Base-by-base conservation (phyloP, 331 rosid species). In the Quercus tomentella region DNA sequence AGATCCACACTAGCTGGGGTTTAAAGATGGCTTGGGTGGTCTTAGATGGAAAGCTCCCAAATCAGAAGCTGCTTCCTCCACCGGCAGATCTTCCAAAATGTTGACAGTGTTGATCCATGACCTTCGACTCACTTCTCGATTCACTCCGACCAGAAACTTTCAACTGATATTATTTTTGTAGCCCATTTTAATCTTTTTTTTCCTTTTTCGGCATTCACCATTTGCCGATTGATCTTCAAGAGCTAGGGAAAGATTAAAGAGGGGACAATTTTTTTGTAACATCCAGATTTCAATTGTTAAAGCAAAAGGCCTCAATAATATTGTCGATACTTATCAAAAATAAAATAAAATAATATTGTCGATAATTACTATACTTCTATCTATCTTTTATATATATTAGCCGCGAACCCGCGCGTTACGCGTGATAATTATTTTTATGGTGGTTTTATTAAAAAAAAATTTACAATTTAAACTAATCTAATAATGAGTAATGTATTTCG, bases 21-120 rank as follows among this genome's bases (percentile, higher is more conserved):
- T 54, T 86, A 70, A 86, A 58, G 76, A 86, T 86, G 89, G 89
- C 85, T 18, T 86, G 89, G 89, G 65, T 86, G 15, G 89, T 86
- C 41, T 69, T 86, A 63, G 86, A 86, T 72, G 89, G 85, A 75
- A 67, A 83, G 54, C 83, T 86, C 54, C 84, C 89, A 30, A 75
- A 81, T 72, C 84, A 86, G 31, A 86, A 81, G 70, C 79, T 86
- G 71, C 75, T 81, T 77, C 84, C 85, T 56, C 87, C 87, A 20
- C 89, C 89, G 1, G 41, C 74, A 2, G 89, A 86, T 81, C 86
- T 86, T 81, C 89, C 87, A 14, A 54, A 23, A 68, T 80, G 83
- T 54, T 80, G 68, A 37, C 45, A 7, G 3, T 37, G 45, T 37
- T 37, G 45, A 37, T 37, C 45, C 3, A 2, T 8, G 45, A 73